phyloP scores from a whole-genome alignment of 495 filamentous ascomycete genomes.

The Lichenothelia convexa region DNA sequence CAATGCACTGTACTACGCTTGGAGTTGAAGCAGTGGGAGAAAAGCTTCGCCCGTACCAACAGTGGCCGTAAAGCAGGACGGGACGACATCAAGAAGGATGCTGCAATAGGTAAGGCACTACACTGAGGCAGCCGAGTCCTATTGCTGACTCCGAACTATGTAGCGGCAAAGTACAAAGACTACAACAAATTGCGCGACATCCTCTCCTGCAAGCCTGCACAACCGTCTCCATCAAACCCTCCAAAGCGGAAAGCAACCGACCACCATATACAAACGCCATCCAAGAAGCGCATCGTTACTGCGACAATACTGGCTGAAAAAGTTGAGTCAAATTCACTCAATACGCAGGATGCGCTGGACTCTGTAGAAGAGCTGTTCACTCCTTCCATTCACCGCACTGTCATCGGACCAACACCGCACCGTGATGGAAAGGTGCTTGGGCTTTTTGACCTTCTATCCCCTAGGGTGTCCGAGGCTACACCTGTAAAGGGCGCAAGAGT shows the following conservation, averaged over 20 bases:
- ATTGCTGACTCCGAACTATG: not conserved
- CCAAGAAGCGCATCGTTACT: conserved; percentile 24
- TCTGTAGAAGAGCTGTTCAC: conserved; percentile 4
- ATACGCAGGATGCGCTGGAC: not conserved
- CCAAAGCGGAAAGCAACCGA: not conserved
- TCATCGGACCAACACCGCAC: conserved; percentile 77
- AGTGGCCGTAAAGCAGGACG: conserved; percentile 60
- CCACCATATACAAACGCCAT: conserved; percentile 14
- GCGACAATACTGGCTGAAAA: conserved; percentile 24
- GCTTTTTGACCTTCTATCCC: conserved; percentile 68
- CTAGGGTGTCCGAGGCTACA: conserved; percentile 6
- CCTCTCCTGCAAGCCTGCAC: conserved; percentile 28
- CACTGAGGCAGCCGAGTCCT: not conserved
- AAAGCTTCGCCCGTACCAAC: conserved; percentile 48
- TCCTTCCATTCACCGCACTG: not conserved
- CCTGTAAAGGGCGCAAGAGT: conserved; percentile 13
- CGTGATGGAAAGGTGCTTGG: conserved; percentile 73
- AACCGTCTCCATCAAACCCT: not conserved
- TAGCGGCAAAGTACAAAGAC: conserved; percentile 80
- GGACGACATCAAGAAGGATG: conserved; percentile 72
- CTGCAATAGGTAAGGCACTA: conserved; percentile 47
- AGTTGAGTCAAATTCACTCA: conserved; percentile 1
- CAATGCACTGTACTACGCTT: not conserved
- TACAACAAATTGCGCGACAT: conserved; percentile 59
- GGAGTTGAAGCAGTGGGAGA: conserved; percentile 80